Conservation (phyloP, 371 early-diverging fungal genomes). For the Capniomyces stellatus region DNA sequence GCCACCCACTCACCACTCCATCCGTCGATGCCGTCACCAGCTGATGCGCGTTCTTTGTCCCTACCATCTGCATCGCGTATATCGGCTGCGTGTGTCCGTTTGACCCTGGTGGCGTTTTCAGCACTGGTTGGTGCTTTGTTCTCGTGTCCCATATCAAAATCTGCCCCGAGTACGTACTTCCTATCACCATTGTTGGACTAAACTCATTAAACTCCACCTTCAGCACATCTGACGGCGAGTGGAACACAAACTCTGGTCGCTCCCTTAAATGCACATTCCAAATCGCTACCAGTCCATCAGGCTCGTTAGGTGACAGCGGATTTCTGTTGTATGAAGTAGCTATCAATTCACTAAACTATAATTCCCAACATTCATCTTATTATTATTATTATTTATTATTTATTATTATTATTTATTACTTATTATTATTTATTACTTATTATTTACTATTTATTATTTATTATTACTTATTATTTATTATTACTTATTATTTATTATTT, state of each 20-base stretch:
- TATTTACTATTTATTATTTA: too few relatives aligned
- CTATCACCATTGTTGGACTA: slow-evolving; percentile 76
- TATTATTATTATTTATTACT: too few relatives aligned
- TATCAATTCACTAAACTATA: slow-evolving; percentile 68
- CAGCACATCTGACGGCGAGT: slow-evolving; percentile 82
- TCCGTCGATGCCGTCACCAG: slow-evolving; percentile 82
- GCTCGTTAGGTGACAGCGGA: slow-evolving; percentile 63
- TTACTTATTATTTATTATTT: too few relatives aligned
- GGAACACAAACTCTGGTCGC: slow-evolving; percentile 87
- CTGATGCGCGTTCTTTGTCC: slow-evolving; percentile 85
- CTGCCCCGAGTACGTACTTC: slow-evolving; percentile 93
- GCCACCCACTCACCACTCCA: slow-evolving; percentile 90
- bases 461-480: too few relatives aligned
- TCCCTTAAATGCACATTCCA: slow-evolving; percentile 81
- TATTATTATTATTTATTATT: too few relatives aligned
- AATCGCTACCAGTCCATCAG: slow-evolving; percentile 80
- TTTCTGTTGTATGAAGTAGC: slow-evolving; percentile 83
- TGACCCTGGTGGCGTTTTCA: slow-evolving; percentile 50
- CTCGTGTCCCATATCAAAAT: slow-evolving; percentile 93
- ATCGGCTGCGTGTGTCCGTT: slow-evolving; percentile 94
- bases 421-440: too few relatives aligned
- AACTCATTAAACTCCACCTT: slow-evolving; percentile 76
- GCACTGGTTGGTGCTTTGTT: slow-evolving; percentile 62
- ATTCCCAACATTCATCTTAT: too few relatives aligned
- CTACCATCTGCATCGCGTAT: slow-evolving; percentile 70